Percentiles rank a stretch among this genome's conserved stretches.
These are phyloP conservation scores for Mimosa pudica DNA, from an alignment of 306 rosid genomes.

Conservation along the genomic window DNA sequence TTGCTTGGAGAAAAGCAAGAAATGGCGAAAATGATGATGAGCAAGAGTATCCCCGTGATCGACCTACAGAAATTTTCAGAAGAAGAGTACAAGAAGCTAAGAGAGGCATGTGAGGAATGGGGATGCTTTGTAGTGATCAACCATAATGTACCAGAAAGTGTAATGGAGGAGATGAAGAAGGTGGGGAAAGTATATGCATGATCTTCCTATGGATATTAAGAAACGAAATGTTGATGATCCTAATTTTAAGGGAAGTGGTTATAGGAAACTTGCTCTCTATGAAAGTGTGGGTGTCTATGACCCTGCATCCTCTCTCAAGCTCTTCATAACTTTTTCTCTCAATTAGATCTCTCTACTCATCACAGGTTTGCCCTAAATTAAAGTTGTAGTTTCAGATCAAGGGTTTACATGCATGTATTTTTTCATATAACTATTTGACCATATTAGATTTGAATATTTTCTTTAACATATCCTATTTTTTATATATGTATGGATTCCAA, in stretches of 20 bases:
- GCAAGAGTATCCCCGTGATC: neutral
- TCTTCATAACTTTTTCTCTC: no score
- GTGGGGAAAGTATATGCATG: slow-evolving; percentile 37
- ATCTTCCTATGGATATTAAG: slow-evolving; percentile 53
- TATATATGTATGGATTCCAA: no score
- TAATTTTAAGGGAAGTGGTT: no score
- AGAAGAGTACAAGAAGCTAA: neutral
- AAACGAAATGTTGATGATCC: neutral
- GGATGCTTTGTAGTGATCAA: neutral
- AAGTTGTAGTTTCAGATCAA: no score
- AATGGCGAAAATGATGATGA: no score
- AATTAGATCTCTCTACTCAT: no score
- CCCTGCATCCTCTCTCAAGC: no score
- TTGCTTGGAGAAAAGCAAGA: neutral
- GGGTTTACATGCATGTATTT: no score
- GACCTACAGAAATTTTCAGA: neutral
- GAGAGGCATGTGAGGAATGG: neutral
- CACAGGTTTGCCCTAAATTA: no score
- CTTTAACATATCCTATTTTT: no score
- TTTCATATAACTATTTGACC: no score
- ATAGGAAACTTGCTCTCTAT: neutral
- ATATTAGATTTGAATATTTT: no score
- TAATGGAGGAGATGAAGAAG: slow-evolving; percentile 52
- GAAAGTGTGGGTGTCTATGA: neutral
- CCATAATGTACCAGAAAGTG: neutral